Percentiles rank a stretch among this genome's conserved stretches.
Evolutionary conservation across 176 grass and related monocot species (phyloP).

Genomic region (Musa beccarii): DNA sequence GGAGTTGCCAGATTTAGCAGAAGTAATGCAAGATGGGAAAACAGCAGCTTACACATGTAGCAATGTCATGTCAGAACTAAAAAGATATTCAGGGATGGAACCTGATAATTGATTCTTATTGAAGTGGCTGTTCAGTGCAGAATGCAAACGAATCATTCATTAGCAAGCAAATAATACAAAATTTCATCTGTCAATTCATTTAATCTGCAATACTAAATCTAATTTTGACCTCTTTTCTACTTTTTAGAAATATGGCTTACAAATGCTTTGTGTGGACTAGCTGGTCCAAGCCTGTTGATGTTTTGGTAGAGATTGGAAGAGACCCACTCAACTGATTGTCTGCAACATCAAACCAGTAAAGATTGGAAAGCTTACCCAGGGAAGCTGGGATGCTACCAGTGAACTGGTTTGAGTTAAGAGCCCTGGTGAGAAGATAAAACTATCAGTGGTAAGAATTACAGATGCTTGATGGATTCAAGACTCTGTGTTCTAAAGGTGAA

Average conservation of each 20-base stretch:
- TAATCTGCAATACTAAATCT: not conserved
- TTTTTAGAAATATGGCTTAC: slow-evolving; percentile 37
- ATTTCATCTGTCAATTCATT: too few relatives aligned
- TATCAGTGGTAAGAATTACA: not conserved
- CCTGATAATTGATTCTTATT: slow-evolving; percentile 80
- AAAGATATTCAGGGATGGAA: slow-evolving; percentile 61
- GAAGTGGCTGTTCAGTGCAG: slow-evolving; percentile 61
- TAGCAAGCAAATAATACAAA: not conserved
- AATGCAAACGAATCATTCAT: not conserved
- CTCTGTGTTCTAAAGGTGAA: not conserved
- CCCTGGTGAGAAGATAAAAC: slow-evolving; percentile 36
- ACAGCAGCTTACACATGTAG: slow-evolving; percentile 68
- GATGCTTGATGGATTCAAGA: not conserved
- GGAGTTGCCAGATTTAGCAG: not conserved
- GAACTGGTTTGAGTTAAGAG: slow-evolving; percentile 77
- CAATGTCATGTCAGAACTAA: slow-evolving; percentile 58
- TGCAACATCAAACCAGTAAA: slow-evolving; percentile 74
- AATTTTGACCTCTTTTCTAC: not conserved
- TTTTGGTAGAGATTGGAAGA: slow-evolving; percentile 52
- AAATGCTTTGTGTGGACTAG: slow-evolving; percentile 69
- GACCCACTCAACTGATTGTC: slow-evolving; percentile 67
- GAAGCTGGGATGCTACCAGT: slow-evolving; percentile 68
- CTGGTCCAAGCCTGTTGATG: slow-evolving; percentile 54
- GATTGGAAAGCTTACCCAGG: slow-evolving; percentile 63
- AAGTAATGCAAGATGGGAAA: slow-evolving; percentile 4